Evolutionary conservation across 306 rosid species (phyloP).

Genomic region (Castanospermum australe): DNA sequence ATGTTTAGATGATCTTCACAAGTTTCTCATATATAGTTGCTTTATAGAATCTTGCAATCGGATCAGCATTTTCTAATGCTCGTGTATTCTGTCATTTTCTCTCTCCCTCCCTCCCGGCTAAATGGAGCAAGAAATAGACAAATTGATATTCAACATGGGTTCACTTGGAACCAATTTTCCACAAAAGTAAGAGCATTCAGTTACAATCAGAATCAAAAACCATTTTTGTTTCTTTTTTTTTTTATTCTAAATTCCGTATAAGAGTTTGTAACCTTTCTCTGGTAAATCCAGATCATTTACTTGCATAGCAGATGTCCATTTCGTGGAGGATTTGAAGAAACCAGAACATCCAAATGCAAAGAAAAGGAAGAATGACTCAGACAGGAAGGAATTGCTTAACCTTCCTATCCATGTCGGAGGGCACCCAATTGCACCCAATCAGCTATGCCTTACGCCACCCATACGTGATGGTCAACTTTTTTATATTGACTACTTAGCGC

Average conservation of each 20-base stretch:
- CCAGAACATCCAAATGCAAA: constrained; percentile 38
- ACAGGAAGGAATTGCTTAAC: constrained; percentile 10
- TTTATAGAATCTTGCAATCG: neutral
- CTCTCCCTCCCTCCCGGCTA: neutral
- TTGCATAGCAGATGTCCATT: constrained; percentile 50
- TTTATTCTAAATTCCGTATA: neutral
- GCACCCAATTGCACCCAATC: constrained; percentile 39
- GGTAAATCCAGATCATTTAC: constrained; percentile 63
- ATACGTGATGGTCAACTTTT: too few species aligned
- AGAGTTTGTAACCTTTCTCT: neutral
- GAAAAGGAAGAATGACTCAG: constrained; percentile 49
- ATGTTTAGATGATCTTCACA: neutral
- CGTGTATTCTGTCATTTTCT: neutral
- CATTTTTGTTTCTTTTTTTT: neutral
- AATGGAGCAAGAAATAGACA: constrained; percentile 37
- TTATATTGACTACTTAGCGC: too few species aligned
- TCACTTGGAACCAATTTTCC: constrained; percentile 49
- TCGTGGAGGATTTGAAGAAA: constrained; percentile 62
- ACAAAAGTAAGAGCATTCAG: constrained; percentile 31
- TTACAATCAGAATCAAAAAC: neutral
- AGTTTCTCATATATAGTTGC: neutral
- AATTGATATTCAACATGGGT: constrained; percentile 49
- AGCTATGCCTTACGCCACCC: constrained; percentile 29
- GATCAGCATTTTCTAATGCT: neutral
- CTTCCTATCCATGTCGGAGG: constrained; percentile 34